phyloP scores from a whole-genome alignment of 441 rosid species.

The Populus hybrid region DNA sequence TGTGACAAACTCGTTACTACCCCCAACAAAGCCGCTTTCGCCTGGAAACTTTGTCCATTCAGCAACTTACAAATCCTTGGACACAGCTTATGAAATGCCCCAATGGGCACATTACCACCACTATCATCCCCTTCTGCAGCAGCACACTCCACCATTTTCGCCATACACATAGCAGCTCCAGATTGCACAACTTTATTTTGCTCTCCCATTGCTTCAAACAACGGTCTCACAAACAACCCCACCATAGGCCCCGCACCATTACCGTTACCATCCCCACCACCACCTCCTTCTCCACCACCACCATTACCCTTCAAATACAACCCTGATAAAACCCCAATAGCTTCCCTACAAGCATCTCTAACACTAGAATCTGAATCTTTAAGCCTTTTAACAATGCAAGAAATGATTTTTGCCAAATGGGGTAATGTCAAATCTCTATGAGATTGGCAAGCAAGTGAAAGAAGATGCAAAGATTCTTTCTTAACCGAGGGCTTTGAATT shows the following conservation, averaged over 20 bases:
- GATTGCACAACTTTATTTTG: constrained; percentile 90
- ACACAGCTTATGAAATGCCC: constrained; percentile 77
- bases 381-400: constrained; percentile 64
- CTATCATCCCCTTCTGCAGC: constrained; percentile 14
- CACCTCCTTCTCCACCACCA: constrained; percentile 12
- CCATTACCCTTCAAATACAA: constrained; percentile 54
- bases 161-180: constrained; percentile 93
- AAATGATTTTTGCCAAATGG: constrained; percentile 70
- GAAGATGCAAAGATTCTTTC: constrained; percentile 73
- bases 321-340: constrained; percentile 70
- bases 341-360: constrained; percentile 81
- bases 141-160: constrained; percentile 82
- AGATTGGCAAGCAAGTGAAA: constrained; percentile 54
- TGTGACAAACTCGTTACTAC: constrained; percentile 77
- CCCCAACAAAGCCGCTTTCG: constrained; percentile 78
- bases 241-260: constrained; percentile 44
- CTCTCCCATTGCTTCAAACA: constrained; percentile 96
- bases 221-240: constrained; percentile 75
- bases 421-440: constrained; percentile 62
- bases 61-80: constrained; percentile 86
- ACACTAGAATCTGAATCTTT: constrained; percentile 90
- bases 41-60: constrained; percentile 73
- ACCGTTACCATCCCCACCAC: constrained; percentile 39
- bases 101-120: constrained; percentile 41
- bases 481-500: constrained; percentile 84